phyloP scores from a whole-genome alignment of 495 filamentous ascomycete species.

The Tricharina praecox region DNA sequence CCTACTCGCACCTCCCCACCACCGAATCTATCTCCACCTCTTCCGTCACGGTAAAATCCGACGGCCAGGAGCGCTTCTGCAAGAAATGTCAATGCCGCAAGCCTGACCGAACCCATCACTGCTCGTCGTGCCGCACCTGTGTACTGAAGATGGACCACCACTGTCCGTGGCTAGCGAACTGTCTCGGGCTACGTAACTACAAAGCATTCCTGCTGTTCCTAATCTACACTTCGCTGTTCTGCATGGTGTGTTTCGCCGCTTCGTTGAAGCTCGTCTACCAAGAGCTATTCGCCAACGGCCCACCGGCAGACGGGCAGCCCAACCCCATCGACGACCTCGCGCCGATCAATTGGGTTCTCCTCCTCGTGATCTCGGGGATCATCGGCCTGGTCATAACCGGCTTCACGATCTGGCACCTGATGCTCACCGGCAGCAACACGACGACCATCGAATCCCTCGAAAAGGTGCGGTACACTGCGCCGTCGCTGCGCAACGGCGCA shows the following conservation, averaged over 20 bases:
- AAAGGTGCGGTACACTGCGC: conserved; percentile 59
- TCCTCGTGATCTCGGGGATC: conserved; percentile 73
- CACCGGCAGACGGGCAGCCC: conserved; percentile 22
- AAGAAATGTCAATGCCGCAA: conserved; percentile 92
- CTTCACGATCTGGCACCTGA: conserved; percentile 87
- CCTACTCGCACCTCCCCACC: conserved; percentile 49
- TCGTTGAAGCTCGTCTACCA: conserved; percentile 61
- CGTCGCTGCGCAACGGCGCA: conserved; percentile 19
- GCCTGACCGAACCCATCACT: conserved; percentile 93
- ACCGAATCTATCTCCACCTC: conserved; percentile 37
- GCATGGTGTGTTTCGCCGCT: conserved; percentile 59
- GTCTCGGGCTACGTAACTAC: conserved; percentile 84
- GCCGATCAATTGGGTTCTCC: conserved; percentile 78
- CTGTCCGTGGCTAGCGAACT: conserved; percentile 94
- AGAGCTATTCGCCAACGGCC: conserved; percentile 52
- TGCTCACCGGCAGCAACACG: conserved; percentile 55
- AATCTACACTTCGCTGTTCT: conserved; percentile 76
- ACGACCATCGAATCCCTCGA: conserved; percentile 94
- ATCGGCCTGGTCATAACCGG: conserved; percentile 76
- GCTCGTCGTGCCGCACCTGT: conserved; percentile 77
- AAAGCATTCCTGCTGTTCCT: conserved; percentile 90
- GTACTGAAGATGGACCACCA: conserved; percentile 99
- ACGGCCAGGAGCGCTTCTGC: conserved; percentile 71
- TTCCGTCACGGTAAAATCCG: conserved; percentile 81
- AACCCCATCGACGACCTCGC: conserved; percentile 55